phyloP scores from a whole-genome alignment of 2,329 filamentous ascomycete genomes.

The Fusarium bactridioides region DNA sequence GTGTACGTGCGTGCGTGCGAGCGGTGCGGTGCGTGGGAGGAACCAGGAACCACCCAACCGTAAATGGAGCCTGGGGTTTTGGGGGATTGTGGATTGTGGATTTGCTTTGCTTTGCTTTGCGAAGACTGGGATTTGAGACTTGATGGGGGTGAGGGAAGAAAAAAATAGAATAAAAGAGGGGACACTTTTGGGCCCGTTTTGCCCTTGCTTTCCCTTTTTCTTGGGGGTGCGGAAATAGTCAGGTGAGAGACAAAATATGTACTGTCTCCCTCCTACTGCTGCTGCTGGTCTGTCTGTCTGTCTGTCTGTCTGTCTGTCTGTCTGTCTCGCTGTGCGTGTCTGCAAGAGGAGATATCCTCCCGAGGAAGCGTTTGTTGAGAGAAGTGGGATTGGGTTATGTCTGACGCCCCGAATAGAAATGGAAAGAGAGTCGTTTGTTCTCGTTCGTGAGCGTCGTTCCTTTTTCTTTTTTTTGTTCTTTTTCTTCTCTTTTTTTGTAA shows the following conservation, averaged over 20 bases:
- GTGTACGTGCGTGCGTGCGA: not conserved
- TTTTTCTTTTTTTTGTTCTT: not conserved
- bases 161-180: conserved; percentile 26
- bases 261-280: conserved; percentile 13
- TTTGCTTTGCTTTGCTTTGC: conserved; percentile 19
- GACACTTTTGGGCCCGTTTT: conserved; percentile 26
- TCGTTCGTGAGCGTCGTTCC: not conserved
- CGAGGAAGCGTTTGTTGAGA: not conserved
- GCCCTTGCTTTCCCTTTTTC: conserved; percentile 11
- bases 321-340: not conserved
- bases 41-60: conserved; percentile 38
- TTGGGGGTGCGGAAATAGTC: conserved; percentile 35
- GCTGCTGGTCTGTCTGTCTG: not conserved
- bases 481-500: not conserved
- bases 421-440: not conserved
- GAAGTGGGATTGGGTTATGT: not conserved
- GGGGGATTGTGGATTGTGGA: conserved; percentile 34
- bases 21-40: conserved; percentile 15
- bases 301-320: not conserved
- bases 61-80: conserved; percentile 36
- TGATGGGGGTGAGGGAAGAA: conserved; percentile 29
- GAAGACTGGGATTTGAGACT: conserved; percentile 28
- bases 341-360: conserved; percentile 16
- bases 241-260: conserved; percentile 30
- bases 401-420: not conserved